Conservation (phyloP, 306 rosid species). For the Vicia faba region DNA sequence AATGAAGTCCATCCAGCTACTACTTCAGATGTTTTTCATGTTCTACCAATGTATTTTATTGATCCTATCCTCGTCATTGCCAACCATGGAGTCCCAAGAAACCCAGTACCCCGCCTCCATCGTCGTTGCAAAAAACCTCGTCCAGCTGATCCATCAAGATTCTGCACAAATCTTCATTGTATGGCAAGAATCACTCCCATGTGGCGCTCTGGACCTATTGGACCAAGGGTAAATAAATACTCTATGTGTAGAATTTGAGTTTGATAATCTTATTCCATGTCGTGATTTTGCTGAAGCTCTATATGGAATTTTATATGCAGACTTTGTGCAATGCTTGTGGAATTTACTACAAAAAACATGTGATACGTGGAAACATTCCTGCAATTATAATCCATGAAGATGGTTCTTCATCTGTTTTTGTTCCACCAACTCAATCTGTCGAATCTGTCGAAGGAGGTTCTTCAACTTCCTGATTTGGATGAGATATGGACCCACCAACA, state of each 20-base stretch:
- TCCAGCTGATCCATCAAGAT: neutral
- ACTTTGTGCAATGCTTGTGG: slow-evolving; percentile 49
- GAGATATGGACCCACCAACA: neutral
- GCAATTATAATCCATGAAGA: neutral
- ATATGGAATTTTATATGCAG: slow-evolving; percentile 4
- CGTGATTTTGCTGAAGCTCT: too few species aligned
- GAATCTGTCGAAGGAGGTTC: neutral
- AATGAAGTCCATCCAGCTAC: neutral
- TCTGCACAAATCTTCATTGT: slow-evolving; percentile 38
- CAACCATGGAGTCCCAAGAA: neutral
- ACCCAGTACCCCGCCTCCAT: neutral
- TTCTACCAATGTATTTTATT: neutral
- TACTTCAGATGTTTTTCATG: neutral
- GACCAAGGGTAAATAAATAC: slow-evolving; percentile 30
- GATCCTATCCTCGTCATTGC: neutral
- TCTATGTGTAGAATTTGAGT: too few species aligned
- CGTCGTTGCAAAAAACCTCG: neutral
- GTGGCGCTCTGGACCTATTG: slow-evolving; percentile 50
- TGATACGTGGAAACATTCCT: neutral
- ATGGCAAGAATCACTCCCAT: slow-evolving; percentile 29
- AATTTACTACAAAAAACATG: slow-evolving; percentile 34
- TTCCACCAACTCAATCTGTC: neutral
- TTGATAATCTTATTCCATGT: too few species aligned
- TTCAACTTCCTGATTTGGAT: slow-evolving; percentile 1
- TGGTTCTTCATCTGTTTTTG: neutral